These are phyloP conservation scores for Ustilago bromivora DNA, from an alignment of 1,284 basidiomycete species.

Conservation along the genomic window DNA sequence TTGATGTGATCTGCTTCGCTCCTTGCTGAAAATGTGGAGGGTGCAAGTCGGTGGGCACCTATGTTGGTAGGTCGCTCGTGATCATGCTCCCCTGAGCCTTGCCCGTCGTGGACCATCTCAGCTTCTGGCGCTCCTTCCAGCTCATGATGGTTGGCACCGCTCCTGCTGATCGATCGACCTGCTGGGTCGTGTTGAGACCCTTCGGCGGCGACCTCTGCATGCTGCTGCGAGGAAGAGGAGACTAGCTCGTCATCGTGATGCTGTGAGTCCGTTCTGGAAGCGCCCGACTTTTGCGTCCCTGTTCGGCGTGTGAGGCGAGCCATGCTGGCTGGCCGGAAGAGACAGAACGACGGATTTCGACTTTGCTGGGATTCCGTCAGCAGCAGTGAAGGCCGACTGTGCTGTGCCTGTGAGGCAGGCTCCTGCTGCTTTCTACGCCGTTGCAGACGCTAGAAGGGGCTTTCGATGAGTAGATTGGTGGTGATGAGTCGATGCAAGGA, in stretches of 20 bases:
- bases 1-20: slow-evolving; percentile 50
- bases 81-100: slow-evolving; percentile 3
- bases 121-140: slow-evolving; percentile 3
- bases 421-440: too few relatives aligned
- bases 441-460: too few relatives aligned
- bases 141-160: neutral
- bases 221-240: slow-evolving; percentile 15
- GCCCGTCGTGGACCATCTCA: slow-evolving; percentile 7
- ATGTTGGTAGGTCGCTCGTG: neutral
- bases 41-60: slow-evolving; percentile 14
- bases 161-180: neutral
- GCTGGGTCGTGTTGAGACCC: neutral
- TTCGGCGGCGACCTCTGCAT: neutral
- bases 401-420: too few relatives aligned
- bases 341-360: too few relatives aligned
- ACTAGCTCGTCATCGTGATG: slow-evolving; percentile 8
- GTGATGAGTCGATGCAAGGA: too few relatives aligned
- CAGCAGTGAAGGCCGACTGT: neutral
- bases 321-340: slow-evolving; percentile 9
- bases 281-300: slow-evolving; percentile 22
- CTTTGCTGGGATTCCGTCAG: neutral
- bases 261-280: slow-evolving; percentile 14
- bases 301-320: slow-evolving; percentile 37
- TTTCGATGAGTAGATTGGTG: too few relatives aligned
- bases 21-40: slow-evolving; percentile 35